These are phyloP conservation scores for Claviceps sp. DNA, from an alignment of 2,329 filamentous ascomycete species.

Conservation along the genomic window DNA sequence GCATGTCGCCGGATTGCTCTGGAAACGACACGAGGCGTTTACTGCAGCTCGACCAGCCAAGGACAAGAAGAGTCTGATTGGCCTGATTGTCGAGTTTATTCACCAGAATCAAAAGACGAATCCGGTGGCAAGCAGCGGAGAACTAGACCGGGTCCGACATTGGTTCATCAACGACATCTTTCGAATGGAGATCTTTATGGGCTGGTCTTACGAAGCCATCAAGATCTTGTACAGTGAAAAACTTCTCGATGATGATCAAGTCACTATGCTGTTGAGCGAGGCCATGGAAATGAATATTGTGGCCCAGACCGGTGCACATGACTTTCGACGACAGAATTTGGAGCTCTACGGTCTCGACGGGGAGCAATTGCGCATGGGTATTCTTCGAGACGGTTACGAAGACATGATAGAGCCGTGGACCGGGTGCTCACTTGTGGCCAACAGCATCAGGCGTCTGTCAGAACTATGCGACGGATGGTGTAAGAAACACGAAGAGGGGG, in stretches of 20 bases:
- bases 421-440: slow-evolving; percentile 49
- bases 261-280: slow-evolving; percentile 50
- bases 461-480: slow-evolving; percentile 45
- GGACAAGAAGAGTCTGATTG: slow-evolving; percentile 56
- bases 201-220: slow-evolving; percentile 66
- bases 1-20: slow-evolving; percentile 64
- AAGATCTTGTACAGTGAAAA: slow-evolving; percentile 56
- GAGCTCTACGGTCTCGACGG: slow-evolving; percentile 58
- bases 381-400: slow-evolving; percentile 50
- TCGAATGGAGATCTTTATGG: slow-evolving; percentile 59
- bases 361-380: slow-evolving; percentile 52
- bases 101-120: slow-evolving; percentile 63
- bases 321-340: slow-evolving; percentile 60
- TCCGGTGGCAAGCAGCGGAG: slow-evolving; percentile 48
- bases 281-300: slow-evolving; percentile 54
- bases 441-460: slow-evolving; percentile 46
- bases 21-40: slow-evolving; percentile 65
- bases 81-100: slow-evolving; percentile 62
- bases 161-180: slow-evolving; percentile 73
- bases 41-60: slow-evolving; percentile 44
- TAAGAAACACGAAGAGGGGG: slow-evolving; percentile 27
- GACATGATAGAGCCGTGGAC: slow-evolving; percentile 78
- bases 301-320: slow-evolving; percentile 39
- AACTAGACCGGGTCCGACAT: slow-evolving; percentile 67
- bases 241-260: slow-evolving; percentile 37